Base-by-base conservation (phyloP, 768 basidiomycete species). In the Rhizopogon salebrosus region DNA sequence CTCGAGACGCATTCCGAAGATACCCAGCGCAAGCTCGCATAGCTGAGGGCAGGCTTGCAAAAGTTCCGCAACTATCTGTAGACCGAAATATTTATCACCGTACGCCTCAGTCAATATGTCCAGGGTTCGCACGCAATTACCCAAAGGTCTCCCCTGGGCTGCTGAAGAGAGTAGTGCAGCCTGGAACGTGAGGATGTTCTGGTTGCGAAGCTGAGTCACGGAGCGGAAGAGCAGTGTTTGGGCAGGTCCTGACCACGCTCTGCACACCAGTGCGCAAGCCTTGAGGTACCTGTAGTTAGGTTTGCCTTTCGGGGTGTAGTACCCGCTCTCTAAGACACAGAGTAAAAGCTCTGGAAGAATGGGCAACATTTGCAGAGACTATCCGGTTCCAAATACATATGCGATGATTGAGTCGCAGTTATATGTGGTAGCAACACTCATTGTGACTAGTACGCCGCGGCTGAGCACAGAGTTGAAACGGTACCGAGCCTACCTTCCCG, bases 11-110 rank as follows among this genome's bases (percentile, higher is more conserved):
- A 73, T 4, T 16, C 60, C 57, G 13, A 40, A 50, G 2, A 57
- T 53, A 27, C 58, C 60, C 35, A 75, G 41, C 2, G 45, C 48
- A 18, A 75, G 67, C 22, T 70, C 70, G 52, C 74, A 75, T 14
- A 75, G 51, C 6, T 61, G 54, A 14, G 60, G 65, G 37, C 72
- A 73, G 0, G 53, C 49, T 7, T 66, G 57, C 14, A 73, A 42
- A 1, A 66, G 11, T 1, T 29, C 34, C n/a, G 37, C 49, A 52
- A 68, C 57, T 9, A 3, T 43, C 36, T 0, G 57, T 3, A 57
- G 57, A 6, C 49, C 36, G 43, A 49, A 29, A 9, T 9, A 8
- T 9, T 29, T 29, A 9, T 29, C 27, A 14, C 35, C 3, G 13
- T 1, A 5, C 14, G 13, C 13, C 14, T 5, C 3, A 16, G 16